These are phyloP conservation scores for Leccinum boreale DNA, from an alignment of 768 basidiomycete species.

Conservation along the genomic window DNA sequence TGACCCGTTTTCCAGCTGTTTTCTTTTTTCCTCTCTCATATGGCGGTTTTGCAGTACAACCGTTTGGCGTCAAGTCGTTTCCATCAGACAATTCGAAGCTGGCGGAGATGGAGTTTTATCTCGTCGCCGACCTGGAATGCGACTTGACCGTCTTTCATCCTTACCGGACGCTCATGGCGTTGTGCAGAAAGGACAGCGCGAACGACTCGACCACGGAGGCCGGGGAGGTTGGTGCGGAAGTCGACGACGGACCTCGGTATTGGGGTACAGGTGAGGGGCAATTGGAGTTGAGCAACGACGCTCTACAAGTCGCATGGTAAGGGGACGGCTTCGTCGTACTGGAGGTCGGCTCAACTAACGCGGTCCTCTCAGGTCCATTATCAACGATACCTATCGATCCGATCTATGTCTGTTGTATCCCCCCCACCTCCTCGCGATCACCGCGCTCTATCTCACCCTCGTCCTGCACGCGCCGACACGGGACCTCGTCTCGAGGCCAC, in stretches of 20 bases:
- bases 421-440: slow-evolving; percentile 90
- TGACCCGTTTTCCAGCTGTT: not conserved
- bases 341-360: not conserved
- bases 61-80: slow-evolving; percentile 75
- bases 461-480: slow-evolving; percentile 64
- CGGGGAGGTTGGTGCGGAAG: slow-evolving; percentile 48
- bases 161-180: slow-evolving; percentile 79
- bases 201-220: slow-evolving; percentile 51
- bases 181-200: slow-evolving; percentile 60
- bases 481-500: slow-evolving; percentile 39
- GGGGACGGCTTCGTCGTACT: slow-evolving; percentile 14
- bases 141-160: slow-evolving; percentile 93
- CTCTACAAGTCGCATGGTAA: slow-evolving; percentile 90
- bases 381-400: slow-evolving; percentile 95
- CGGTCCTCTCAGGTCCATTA: slow-evolving; percentile 71
- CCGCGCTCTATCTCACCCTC: slow-evolving; percentile 86
- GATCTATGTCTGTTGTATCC: slow-evolving; percentile 93
- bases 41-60: slow-evolving; percentile 43
- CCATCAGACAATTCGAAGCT: slow-evolving; percentile 86
- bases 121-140: slow-evolving; percentile 94
- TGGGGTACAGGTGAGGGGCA: slow-evolving; percentile 82
- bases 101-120: slow-evolving; percentile 99
- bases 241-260: slow-evolving; percentile 59
- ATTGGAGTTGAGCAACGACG: slow-evolving; percentile 69
- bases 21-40: not conserved